These are phyloP conservation scores for Penicillium sp. DNA, from an alignment of 2,329 filamentous ascomycete genomes.

Conservation along the genomic window DNA sequence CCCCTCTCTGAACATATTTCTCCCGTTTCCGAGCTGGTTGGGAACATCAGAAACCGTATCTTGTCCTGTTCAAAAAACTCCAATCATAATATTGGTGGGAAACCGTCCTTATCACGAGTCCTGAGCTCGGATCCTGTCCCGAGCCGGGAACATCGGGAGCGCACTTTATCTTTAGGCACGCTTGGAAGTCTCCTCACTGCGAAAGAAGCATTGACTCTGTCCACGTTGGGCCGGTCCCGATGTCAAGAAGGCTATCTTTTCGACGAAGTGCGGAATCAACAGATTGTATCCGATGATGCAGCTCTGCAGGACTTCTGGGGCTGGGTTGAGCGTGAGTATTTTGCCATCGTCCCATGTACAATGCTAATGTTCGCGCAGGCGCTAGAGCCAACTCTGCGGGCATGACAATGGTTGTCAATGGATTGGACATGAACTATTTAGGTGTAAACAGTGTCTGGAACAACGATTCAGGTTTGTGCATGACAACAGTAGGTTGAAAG, in stretches of 20 bases:
- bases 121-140: conserved; percentile 24
- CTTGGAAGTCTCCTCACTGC: conserved; percentile 28
- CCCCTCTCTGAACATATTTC: conserved; percentile 27
- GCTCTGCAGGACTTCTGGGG: conserved; percentile 56
- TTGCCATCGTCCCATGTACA: background rate
- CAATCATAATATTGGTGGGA: conserved; percentile 5
- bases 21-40: conserved; percentile 28
- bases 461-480: conserved; percentile 46
- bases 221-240: conserved; percentile 41
- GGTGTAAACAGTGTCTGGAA: conserved; percentile 56
- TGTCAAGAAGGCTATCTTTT: conserved; percentile 53
- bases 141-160: conserved; percentile 38
- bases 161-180: conserved; percentile 28
- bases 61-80: conserved; percentile 14
- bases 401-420: conserved; percentile 51
- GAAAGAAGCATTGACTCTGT: conserved; percentile 38
- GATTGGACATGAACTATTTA: conserved; percentile 56
- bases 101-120: conserved; percentile 5
- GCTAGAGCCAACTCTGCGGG: conserved; percentile 38
- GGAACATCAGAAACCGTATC: conserved; percentile 26
- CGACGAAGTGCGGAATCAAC: conserved; percentile 50
- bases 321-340: conserved; percentile 47
- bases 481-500: background rate
- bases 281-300: conserved; percentile 51
- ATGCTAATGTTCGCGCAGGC: conserved; percentile 22